phyloP scores from a whole-genome alignment of 352 stramenopile genomes.

The Pythium monospermum region DNA sequence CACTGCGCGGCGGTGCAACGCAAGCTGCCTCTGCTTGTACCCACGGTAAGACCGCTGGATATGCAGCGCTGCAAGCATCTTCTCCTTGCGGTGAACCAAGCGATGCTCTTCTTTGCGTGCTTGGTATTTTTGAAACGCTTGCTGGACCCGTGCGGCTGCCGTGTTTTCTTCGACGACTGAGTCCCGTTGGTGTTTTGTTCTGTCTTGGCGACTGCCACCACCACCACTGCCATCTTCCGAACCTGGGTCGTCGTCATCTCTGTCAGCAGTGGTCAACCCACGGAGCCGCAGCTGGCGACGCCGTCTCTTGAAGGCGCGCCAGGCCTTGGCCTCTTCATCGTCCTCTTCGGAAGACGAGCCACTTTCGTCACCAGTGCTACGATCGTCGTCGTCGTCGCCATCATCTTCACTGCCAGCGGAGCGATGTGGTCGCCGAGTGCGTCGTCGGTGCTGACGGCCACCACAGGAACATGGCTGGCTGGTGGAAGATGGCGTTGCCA shows the following conservation, averaged over 20 bases:
- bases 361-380: constrained; percentile 23
- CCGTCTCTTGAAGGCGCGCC: background rate
- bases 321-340: constrained; percentile 2
- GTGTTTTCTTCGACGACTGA: constrained; percentile 45
- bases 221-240: constrained; percentile 1
- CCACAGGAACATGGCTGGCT: background rate
- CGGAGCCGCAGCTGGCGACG: background rate
- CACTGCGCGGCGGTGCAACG: constrained; percentile 51
- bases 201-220: background rate
- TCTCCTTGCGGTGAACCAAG: constrained; percentile 35
- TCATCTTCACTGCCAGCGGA: constrained; percentile 20
- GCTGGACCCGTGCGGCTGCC: constrained; percentile 44
- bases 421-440: constrained; percentile 18
- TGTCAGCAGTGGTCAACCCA: background rate
- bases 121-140: constrained; percentile 55
- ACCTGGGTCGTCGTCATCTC: constrained; percentile 1
- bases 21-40: constrained; percentile 41
- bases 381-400: constrained; percentile 17
- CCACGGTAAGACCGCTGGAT: constrained; percentile 67
- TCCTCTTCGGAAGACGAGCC: too few relatives aligned
- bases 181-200: constrained; percentile 17
- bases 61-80: constrained; percentile 44
- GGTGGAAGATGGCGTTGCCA: too few relatives aligned
- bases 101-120: constrained; percentile 48
- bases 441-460: constrained; percentile 3